A percentile compares a stretch with the other conserved stretches of the same genome.
phyloP scores from a whole-genome alignment of 192 early-diverging fungal species.

The Coemansia sp. region DNA sequence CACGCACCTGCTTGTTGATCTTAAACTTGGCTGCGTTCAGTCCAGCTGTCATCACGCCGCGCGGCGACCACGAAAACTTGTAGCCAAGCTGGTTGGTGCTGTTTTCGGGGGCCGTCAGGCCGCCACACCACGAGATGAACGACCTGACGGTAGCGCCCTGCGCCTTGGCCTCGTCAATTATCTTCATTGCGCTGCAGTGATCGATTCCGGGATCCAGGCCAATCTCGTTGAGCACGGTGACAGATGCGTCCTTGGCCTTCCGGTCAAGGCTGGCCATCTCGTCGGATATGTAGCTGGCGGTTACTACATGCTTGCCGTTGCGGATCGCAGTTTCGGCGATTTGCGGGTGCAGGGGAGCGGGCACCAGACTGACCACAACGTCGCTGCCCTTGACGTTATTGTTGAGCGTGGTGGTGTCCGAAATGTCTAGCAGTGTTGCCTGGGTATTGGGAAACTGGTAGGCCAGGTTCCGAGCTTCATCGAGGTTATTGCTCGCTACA shows the following conservation, averaged over 20 bases:
- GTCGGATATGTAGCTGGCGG: constrained; percentile 91
- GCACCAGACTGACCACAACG: constrained; percentile 87
- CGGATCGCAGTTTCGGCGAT: constrained; percentile 65
- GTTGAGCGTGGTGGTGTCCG: constrained; percentile 56
- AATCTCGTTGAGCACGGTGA: constrained; percentile 95
- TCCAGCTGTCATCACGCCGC: constrained; percentile 86
- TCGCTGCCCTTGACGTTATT: constrained; percentile 68
- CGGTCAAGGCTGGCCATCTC: constrained; percentile 79
- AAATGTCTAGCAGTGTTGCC: constrained; percentile 68
- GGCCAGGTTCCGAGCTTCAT: constrained; percentile 70
- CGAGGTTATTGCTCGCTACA: constrained; percentile 76
- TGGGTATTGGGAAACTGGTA: constrained; percentile 57
- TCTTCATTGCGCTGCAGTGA: constrained; percentile 93
- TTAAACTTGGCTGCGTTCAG: constrained; percentile 81
- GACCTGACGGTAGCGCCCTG: constrained; percentile 67
- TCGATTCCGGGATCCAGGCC: constrained; percentile 98
- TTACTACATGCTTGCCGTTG: constrained; percentile 88
- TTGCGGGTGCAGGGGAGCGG: constrained; percentile 67
- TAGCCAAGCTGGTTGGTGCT: constrained; percentile 88
- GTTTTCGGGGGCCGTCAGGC: constrained; percentile 86
- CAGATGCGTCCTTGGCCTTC: constrained; percentile 70
- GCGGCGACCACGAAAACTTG: constrained; percentile 95
- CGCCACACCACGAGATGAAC: constrained; percentile 96
- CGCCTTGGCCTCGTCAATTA: constrained; percentile 81
- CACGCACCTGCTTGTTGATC: constrained; percentile 59